These are phyloP conservation scores for Hygrophoropsis aurantiaca DNA, from an alignment of 768 basidiomycete species.

Conservation along the genomic window DNA sequence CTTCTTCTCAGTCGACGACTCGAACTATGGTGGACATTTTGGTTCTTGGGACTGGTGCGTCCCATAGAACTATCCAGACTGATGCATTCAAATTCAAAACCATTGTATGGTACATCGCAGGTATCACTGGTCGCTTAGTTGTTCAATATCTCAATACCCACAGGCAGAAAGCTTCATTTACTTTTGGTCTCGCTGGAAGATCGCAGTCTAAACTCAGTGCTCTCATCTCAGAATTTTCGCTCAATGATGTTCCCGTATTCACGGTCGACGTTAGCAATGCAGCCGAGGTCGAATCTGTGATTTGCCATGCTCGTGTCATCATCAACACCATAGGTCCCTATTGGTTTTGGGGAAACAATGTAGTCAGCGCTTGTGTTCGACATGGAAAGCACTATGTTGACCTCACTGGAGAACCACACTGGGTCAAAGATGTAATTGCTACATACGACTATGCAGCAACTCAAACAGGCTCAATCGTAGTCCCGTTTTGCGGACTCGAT, in stretches of 20 bases:
- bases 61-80: no score
- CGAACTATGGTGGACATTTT: no score
- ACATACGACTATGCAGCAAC: constrained; percentile 69
- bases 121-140: constrained; percentile 5
- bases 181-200: not conserved
- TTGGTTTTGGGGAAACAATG: constrained; percentile 58
- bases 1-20: no score
- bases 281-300: constrained; percentile 49
- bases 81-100: no score
- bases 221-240: no score
- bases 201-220: not conserved
- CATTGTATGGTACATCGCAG: no score
- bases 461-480: constrained; percentile 65
- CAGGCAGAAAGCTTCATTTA: not conserved
- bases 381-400: constrained; percentile 79
- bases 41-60: no score
- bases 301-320: constrained; percentile 56
- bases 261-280: constrained; percentile 57
- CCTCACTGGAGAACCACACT: constrained; percentile 64
- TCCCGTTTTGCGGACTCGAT: constrained; percentile 72
- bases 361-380: constrained; percentile 70
- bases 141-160: not conserved
- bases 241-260: constrained; percentile 40
- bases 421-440: constrained; percentile 28
- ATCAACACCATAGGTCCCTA: constrained; percentile 73